Evolutionary conservation across 768 basidiomycete genomes (phyloP).

Genomic region (Mycena belliarum): DNA sequence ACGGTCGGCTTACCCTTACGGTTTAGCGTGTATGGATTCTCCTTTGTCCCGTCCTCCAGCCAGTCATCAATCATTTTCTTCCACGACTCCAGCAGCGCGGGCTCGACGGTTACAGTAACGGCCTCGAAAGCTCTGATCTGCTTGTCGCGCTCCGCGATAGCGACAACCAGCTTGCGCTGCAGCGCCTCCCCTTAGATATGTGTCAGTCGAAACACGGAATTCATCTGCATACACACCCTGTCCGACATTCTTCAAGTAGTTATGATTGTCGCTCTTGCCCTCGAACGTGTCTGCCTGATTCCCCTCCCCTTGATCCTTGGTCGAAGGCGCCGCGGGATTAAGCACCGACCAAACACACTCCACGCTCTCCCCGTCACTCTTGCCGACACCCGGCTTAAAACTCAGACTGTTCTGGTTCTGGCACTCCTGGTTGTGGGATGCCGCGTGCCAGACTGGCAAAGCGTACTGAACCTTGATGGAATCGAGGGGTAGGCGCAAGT

Average conservation of each 20-base stretch:
- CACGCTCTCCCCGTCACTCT: constrained; percentile 6
- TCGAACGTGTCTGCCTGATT: constrained; percentile 28
- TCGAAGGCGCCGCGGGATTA: constrained; percentile 26
- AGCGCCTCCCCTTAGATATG: too few relatives aligned
- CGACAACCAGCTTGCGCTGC: too few relatives aligned
- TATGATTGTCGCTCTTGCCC: constrained; percentile 21
- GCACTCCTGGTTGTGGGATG: constrained; percentile 16
- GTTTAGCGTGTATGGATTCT: constrained; percentile 1
- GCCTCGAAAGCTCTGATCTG: too few relatives aligned
- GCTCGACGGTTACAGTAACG: too few relatives aligned
- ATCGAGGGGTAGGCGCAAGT: too few relatives aligned
- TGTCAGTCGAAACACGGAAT: not conserved
- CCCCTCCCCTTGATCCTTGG: constrained; percentile 31
- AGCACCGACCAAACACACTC: constrained; percentile 31
- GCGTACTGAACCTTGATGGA: not conserved
- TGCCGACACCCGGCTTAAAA: constrained; percentile 12
- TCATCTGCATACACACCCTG: not conserved
- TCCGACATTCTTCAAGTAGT: constrained; percentile 13
- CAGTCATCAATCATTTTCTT: not conserved
- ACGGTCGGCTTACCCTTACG: not conserved
- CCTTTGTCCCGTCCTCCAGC: not conserved
- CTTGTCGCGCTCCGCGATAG: too few relatives aligned
- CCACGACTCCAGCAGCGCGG: too few relatives aligned
- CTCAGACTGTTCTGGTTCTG: constrained; percentile 11
- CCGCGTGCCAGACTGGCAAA: not conserved